phyloP scores from a whole-genome alignment of 1,139 yeast genomes.

The Magnusiomyces tetraspermus region DNA sequence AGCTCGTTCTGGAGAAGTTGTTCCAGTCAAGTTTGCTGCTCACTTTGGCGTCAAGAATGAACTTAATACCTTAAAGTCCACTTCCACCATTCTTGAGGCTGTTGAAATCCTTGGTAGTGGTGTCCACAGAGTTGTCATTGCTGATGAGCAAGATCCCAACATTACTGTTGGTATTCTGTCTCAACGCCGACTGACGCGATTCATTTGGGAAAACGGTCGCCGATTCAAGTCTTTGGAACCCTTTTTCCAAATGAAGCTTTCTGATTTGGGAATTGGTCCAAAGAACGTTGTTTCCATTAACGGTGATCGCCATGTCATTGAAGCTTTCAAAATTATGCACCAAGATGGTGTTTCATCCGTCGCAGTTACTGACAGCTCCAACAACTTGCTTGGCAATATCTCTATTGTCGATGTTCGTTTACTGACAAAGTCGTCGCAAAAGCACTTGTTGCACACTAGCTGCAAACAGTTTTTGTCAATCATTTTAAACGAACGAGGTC shows the following conservation, averaged over 20 bases:
- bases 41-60: constrained; percentile 74
- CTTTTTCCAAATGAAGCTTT: constrained; percentile 54
- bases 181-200: constrained; percentile 74
- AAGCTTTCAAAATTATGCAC: constrained; percentile 81
- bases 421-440: constrained; percentile 73
- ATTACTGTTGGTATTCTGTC: constrained; percentile 59
- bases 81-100: constrained; percentile 59
- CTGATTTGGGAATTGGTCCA: constrained; percentile 62
- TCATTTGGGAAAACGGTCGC: constrained; percentile 86
- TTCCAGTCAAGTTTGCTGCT: constrained; percentile 72
- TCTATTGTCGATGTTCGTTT: constrained; percentile 88
- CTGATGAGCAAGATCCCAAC: constrained; percentile 39
- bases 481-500: constrained; percentile 77
- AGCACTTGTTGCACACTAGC: constrained; percentile 67
- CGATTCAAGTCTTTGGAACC: constrained; percentile 73
- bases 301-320: constrained; percentile 80
- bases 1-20: constrained; percentile 35
- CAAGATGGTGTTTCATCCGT: constrained; percentile 74
- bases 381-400: constrained; percentile 76
- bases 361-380: constrained; percentile 81
- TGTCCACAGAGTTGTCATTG: constrained; percentile 83
- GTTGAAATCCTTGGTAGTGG: constrained; percentile 85
- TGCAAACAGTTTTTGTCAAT: constrained; percentile 83
- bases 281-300: constrained; percentile 60
- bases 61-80: constrained; percentile 62